Conservation (phyloP, 2,329 filamentous ascomycete species). For the Lachnellula suecica region DNA sequence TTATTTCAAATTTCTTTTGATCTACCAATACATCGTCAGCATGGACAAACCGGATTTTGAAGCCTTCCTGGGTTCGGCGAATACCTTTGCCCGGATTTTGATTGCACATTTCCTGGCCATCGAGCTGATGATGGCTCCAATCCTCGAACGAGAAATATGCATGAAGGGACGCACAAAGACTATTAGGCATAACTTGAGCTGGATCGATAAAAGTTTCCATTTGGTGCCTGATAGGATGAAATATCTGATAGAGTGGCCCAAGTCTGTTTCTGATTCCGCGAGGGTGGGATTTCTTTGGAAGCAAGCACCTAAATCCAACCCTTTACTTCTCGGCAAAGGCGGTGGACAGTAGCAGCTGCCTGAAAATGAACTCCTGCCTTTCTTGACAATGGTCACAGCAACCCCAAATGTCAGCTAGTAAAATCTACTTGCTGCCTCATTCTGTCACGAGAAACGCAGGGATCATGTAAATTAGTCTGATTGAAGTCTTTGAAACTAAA, state of each 20-base stretch:
- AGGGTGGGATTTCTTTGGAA: constrained; percentile 5
- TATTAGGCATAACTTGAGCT: constrained; percentile 9
- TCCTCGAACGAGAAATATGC: constrained; percentile 33
- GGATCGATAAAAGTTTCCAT: constrained; percentile 9
- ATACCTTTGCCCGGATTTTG: constrained; percentile 41
- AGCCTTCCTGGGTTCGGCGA: constrained; percentile 41
- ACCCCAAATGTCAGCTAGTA: no score
- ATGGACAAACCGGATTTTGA: constrained; percentile 42
- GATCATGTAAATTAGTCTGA: no score
- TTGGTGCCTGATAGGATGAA: constrained; percentile 3
- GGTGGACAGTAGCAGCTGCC: no score
- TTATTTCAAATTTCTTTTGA: constrained; percentile 40
- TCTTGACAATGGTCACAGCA: no score
- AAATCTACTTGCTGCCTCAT: no score
- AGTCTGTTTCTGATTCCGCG: constrained; percentile 12
- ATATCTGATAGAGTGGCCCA: constrained; percentile 21
- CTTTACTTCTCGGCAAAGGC: no score
- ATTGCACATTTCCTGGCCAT: constrained; percentile 47
- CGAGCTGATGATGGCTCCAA: constrained; percentile 43
- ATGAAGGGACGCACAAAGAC: constrained; percentile 11
- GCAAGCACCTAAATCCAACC: no score
- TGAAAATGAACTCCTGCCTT: no score
- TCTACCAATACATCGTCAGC: constrained; percentile 40
- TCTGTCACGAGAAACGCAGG: no score
- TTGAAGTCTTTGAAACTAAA: no score